phyloP scores from a whole-genome alignment of 2,329 filamentous ascomycete genomes.

The Chaetomium strumarium region DNA sequence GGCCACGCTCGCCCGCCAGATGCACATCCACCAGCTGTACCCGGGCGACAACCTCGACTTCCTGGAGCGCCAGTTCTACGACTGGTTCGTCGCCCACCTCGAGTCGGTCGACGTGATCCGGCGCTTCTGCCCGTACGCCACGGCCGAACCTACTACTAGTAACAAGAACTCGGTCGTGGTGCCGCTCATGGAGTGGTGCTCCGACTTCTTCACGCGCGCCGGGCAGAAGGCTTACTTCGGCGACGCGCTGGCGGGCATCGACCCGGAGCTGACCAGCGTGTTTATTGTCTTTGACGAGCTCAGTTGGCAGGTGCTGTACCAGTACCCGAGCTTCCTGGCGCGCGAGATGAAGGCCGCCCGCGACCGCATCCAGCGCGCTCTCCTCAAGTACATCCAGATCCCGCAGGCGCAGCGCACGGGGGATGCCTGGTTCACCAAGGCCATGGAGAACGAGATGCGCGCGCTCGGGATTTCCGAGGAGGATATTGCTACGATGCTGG shows the following conservation, averaged over 20 bases:
- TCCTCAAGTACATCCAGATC: background rate
- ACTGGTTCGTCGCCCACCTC: no score
- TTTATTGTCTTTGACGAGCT: background rate
- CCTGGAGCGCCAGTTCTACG: no score
- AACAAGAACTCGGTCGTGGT: no score
- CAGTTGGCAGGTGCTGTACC: background rate
- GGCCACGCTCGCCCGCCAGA: no score
- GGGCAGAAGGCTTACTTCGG: background rate
- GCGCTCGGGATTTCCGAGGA: no score
- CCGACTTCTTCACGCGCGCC: background rate
- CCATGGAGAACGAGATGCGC: background rate
- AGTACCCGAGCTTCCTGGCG: background rate
- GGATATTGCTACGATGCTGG: no score
- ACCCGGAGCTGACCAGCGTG: background rate
- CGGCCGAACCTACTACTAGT: no score
- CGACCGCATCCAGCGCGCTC: background rate
- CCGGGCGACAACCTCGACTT: no score
- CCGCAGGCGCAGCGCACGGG: background rate
- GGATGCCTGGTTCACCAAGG: background rate
- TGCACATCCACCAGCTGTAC: no score
- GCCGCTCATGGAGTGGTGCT: background rate
- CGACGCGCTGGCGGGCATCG: background rate
- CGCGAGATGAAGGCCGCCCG: background rate
- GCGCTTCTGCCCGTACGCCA: no score
- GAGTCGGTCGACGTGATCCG: no score